A percentile compares a stretch with the other conserved stretches of the same genome.
Conservation (phyloP, 768 basidiomycete species). For the Vararia minispora region DNA sequence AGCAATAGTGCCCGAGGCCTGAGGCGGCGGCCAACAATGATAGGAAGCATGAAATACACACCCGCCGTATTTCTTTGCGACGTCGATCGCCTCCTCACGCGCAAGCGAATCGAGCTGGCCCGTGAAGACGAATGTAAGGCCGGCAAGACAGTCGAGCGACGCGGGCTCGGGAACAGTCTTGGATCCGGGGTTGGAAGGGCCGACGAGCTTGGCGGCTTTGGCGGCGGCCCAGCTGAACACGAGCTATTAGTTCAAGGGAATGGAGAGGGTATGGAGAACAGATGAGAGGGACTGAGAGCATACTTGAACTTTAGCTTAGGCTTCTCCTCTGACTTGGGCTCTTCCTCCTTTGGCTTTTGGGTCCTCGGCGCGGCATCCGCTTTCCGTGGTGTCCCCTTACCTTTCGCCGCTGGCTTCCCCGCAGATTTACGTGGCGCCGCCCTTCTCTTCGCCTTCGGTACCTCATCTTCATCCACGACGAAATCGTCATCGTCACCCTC, state of each 20-base stretch:
- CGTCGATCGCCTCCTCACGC: constrained; percentile 75
- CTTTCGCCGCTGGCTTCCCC: constrained; percentile 9
- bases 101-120: constrained; percentile 84
- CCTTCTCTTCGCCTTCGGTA: constrained; percentile 11
- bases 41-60: constrained; percentile 25
- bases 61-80: constrained; percentile 93
- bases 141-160: constrained; percentile 73
- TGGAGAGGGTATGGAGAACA: background rate
- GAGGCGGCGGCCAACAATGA: background rate
- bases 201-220: constrained; percentile 50
- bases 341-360: background rate
- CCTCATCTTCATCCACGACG: constrained; percentile 13
- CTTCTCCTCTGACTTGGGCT: constrained; percentile 15
- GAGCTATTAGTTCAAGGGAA: background rate
- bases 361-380: background rate
- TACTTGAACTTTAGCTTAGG: constrained; percentile 28
- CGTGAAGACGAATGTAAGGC: constrained; percentile 90
- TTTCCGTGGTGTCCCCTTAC: constrained; percentile 7
- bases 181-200: constrained; percentile 44
- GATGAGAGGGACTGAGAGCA: constrained; percentile 5
- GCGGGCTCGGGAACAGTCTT: constrained; percentile 57
- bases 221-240: constrained; percentile 35
- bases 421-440: too few species aligned
- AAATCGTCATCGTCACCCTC: constrained; percentile 13
- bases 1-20: background rate